phyloP scores from a whole-genome alignment of 2,329 filamentous ascomycete genomes.

The Pseudogymnoascus sp. region DNA sequence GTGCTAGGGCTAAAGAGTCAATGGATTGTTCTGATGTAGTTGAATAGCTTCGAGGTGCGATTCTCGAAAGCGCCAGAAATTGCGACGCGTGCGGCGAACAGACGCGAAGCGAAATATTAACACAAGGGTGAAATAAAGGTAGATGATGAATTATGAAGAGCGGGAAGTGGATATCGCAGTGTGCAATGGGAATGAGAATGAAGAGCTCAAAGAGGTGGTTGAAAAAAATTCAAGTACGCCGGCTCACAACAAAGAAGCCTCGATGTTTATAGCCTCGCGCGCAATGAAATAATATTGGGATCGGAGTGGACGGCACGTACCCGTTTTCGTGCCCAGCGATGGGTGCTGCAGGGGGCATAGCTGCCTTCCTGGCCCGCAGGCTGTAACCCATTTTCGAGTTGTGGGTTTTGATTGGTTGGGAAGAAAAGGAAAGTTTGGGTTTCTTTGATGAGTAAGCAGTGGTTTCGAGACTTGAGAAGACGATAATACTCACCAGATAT shows the following conservation, averaged over 20 bases:
- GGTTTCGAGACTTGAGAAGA: not conserved
- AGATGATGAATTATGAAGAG: not conserved
- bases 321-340: not conserved
- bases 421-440: not conserved
- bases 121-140: not conserved
- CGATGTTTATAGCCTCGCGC: slow-evolving; percentile 7
- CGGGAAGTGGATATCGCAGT: not conserved
- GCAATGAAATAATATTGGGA: not conserved
- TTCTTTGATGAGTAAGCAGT: slow-evolving; percentile 1
- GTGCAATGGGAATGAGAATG: not conserved
- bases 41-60: not conserved
- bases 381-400: not conserved
- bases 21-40: slow-evolving; percentile 4
- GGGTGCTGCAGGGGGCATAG: not conserved
- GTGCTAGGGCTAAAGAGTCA: not conserved
- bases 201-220: not conserved
- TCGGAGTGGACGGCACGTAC: slow-evolving; percentile 3
- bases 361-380: not conserved
- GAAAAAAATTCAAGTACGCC: slow-evolving; percentile 4
- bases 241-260: slow-evolving; percentile 1
- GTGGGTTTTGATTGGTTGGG: not conserved
- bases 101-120: not conserved
- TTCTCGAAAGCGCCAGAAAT: not conserved
- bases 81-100: slow-evolving; percentile 2
- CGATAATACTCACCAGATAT: not conserved